Conservation (phyloP, 352 stramenopile species). For the Pythium guiyangense region DNA sequence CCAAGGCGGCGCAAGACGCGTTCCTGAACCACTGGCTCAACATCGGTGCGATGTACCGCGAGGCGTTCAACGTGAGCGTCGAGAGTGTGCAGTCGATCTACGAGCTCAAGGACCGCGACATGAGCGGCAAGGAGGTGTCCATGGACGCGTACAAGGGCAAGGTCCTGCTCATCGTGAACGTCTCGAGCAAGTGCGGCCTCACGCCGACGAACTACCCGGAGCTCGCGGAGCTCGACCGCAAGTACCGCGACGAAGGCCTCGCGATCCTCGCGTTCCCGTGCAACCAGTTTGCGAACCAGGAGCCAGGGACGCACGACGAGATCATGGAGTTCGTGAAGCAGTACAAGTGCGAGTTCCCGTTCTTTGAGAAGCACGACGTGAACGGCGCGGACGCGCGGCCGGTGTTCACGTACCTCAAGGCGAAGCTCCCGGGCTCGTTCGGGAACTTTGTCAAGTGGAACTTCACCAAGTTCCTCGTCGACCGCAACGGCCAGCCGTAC, state of each 20-base stretch:
- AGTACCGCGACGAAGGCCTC: slow-evolving; percentile 38
- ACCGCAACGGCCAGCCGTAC: slow-evolving; percentile 63
- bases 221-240: slow-evolving; percentile 46
- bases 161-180: slow-evolving; percentile 71
- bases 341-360: slow-evolving; percentile 26
- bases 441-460: slow-evolving; percentile 81
- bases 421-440: slow-evolving; percentile 24
- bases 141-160: slow-evolving; percentile 14
- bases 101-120: no score
- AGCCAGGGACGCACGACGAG: slow-evolving; percentile 28
- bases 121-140: no score
- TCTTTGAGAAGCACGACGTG: slow-evolving; percentile 62
- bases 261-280: slow-evolving; percentile 68
- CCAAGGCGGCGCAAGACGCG: no score
- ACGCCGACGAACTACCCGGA: slow-evolving; percentile 74
- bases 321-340: slow-evolving; percentile 26
- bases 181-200: slow-evolving; percentile 67
- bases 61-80: no score
- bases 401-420: slow-evolving; percentile 68
- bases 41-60: no score
- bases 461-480: slow-evolving; percentile 89
- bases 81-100: no score
- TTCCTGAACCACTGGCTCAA: no score
- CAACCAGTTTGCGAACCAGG: slow-evolving; percentile 80
- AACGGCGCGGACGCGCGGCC: slow-evolving; percentile 61